Evolutionary conservation across 106 monocot species (phyloP).

Genomic region (Dactylorhiza incarnata): DNA sequence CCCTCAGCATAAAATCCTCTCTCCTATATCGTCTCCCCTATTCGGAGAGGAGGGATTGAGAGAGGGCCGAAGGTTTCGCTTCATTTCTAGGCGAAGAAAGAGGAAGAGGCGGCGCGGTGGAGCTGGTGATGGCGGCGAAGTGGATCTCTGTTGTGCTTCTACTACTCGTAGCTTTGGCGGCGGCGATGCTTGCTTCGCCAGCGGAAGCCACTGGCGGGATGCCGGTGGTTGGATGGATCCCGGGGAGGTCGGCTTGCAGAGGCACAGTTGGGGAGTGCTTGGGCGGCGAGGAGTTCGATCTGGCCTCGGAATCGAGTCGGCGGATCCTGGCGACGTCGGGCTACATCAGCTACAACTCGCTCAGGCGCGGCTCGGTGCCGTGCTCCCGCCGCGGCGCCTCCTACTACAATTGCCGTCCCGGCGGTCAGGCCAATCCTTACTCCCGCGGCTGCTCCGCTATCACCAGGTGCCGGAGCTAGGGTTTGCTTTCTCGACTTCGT

Average conservation of each 20-base stretch:
- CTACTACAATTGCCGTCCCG: slow-evolving; percentile 57
- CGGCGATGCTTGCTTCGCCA: neutral
- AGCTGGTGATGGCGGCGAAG: neutral
- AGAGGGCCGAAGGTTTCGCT: neutral
- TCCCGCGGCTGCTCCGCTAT: slow-evolving; percentile 38
- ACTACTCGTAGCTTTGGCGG: neutral
- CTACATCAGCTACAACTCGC: slow-evolving; percentile 42
- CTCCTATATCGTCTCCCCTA: neutral
- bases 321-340: slow-evolving; percentile 25
- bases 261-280: slow-evolving; percentile 14
- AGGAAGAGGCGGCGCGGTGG: neutral
- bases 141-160: neutral
- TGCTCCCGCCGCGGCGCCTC: slow-evolving; percentile 41
- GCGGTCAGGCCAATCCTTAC: slow-evolving; percentile 44
- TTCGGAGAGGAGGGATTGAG: neutral
- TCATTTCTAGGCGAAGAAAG: neutral
- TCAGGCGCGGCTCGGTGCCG: slow-evolving; percentile 27
- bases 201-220: neutral
- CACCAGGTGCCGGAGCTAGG: slow-evolving; percentile 32
- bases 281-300: slow-evolving; percentile 21
- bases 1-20: slow-evolving; percentile 2
- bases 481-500: neutral
- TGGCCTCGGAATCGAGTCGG: slow-evolving; percentile 30
- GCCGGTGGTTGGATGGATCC: slow-evolving; percentile 4
- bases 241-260: slow-evolving; percentile 6